Evolutionary conservation across 2,329 filamentous ascomycete genomes (phyloP).

Genomic region (Ramularia endophylla): DNA sequence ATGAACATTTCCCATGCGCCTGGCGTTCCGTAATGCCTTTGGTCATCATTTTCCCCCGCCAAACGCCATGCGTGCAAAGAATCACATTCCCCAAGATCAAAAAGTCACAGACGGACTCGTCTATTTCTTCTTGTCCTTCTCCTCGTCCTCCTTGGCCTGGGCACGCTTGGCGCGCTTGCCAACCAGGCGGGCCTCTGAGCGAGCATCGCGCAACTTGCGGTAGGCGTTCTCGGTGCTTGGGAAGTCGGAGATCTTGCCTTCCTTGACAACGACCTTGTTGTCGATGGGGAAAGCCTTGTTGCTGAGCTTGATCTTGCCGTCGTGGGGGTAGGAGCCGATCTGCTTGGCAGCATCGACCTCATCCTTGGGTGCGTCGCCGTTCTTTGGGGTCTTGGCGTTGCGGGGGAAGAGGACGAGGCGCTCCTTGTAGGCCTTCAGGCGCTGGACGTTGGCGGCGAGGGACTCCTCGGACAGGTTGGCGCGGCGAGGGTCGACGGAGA

Average conservation of each 20-base stretch:
- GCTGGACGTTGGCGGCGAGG: slow-evolving; percentile 89
- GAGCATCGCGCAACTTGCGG: slow-evolving; percentile 74
- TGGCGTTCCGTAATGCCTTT: slow-evolving; percentile 16
- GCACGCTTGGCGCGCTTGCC: slow-evolving; percentile 91
- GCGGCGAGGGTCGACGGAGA: slow-evolving; percentile 92
- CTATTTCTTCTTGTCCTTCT: slow-evolving; percentile 77
- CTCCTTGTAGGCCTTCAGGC: slow-evolving; percentile 95
- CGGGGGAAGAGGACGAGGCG: slow-evolving; percentile 97
- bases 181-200: slow-evolving; percentile 72
- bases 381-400: slow-evolving; percentile 89
- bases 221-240: slow-evolving; percentile 78
- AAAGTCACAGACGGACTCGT: slow-evolving; percentile 9
- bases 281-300: slow-evolving; percentile 63
- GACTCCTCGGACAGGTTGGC: slow-evolving; percentile 96
- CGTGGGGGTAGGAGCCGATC: slow-evolving; percentile 40
- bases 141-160: slow-evolving; percentile 80
- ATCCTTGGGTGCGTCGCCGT: slow-evolving; percentile 79
- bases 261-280: slow-evolving; percentile 66
- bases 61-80: slow-evolving; percentile 20
- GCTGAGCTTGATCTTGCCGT: slow-evolving; percentile 38
- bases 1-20: slow-evolving; percentile 17
- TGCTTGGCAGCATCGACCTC: slow-evolving; percentile 66
- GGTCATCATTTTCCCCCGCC: slow-evolving; percentile 13
- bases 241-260: slow-evolving; percentile 67
- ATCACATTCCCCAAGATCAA: slow-evolving; percentile 14